Evolutionary conservation across 176 grass and related monocot genomes (phyloP).

Genomic region (Cenchrus americanus): DNA sequence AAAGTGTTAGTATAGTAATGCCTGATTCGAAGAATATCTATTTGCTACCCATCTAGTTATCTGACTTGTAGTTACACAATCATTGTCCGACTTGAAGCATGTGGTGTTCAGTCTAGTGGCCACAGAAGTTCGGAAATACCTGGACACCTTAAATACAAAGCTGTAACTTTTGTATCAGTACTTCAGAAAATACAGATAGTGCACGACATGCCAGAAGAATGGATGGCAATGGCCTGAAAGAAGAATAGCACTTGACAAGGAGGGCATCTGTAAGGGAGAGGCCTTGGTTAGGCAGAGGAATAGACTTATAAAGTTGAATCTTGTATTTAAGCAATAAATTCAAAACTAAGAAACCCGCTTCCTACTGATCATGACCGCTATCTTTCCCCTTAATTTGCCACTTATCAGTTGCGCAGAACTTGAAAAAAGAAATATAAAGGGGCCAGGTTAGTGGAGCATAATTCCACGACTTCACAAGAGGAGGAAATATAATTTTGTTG

Average conservation of each 20-base stretch:
- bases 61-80: background rate
- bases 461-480: background rate
- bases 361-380: background rate
- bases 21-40: background rate
- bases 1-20: background rate
- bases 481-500: background rate
- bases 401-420: background rate
- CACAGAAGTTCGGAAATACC: background rate
- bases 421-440: conserved; percentile 22
- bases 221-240: background rate
- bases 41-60: background rate
- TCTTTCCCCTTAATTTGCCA: background rate
- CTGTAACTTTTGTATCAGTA: background rate
- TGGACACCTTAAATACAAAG: background rate
- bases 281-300: background rate
- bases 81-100: conserved; percentile 2
- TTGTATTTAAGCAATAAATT: background rate
- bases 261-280: background rate
- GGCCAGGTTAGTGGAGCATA: background rate
- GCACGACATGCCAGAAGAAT: background rate
- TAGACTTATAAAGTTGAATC: background rate
- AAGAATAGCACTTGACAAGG: background rate
- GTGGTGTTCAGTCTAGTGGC: conserved; percentile 1
- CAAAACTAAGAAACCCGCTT: background rate
- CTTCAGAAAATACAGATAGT: background rate